Conservation (phyloP, 768 basidiomycete genomes). For the Lactarius trivialis region DNA sequence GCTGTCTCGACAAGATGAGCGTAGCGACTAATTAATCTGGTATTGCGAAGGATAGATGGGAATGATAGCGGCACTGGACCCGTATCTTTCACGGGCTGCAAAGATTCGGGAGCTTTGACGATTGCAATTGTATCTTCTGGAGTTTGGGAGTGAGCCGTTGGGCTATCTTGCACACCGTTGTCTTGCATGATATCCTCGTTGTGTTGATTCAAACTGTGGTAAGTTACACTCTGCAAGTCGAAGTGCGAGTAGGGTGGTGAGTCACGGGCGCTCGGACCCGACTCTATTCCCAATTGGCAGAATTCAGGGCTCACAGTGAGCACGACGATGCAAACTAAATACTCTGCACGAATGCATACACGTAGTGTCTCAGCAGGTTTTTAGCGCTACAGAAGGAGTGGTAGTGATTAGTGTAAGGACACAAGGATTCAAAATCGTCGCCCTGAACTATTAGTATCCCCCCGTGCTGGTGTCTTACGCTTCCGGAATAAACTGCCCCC, state of each 20-base stretch:
- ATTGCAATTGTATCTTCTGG: not conserved
- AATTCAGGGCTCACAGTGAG: not conserved
- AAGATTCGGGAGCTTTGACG: not conserved
- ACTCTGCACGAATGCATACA: not conserved
- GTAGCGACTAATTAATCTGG: conserved; percentile 45
- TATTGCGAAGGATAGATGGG: conserved; percentile 60
- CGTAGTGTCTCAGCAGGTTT: not conserved
- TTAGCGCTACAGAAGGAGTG: not conserved
- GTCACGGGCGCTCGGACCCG: not conserved
- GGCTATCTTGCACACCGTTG: not conserved
- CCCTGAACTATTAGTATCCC: conserved; percentile 14
- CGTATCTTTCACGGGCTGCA: not conserved
- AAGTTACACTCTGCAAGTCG: not conserved
- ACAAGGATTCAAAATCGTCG: conserved; percentile 12
- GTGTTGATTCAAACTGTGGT: not conserved
- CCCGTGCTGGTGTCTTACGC: conserved; percentile 17
- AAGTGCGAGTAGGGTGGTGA: not conserved
- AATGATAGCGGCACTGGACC: conserved; percentile 56
- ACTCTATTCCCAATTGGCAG: not conserved
- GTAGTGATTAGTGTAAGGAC: not conserved
- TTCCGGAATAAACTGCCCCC: conserved; percentile 20
- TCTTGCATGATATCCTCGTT: not conserved
- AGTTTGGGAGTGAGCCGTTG: not conserved
- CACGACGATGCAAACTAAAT: not conserved
- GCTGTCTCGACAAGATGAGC: conserved; percentile 39